Conservation (phyloP, 352 stramenopile species). For the Phytophthora sojae region DNA sequence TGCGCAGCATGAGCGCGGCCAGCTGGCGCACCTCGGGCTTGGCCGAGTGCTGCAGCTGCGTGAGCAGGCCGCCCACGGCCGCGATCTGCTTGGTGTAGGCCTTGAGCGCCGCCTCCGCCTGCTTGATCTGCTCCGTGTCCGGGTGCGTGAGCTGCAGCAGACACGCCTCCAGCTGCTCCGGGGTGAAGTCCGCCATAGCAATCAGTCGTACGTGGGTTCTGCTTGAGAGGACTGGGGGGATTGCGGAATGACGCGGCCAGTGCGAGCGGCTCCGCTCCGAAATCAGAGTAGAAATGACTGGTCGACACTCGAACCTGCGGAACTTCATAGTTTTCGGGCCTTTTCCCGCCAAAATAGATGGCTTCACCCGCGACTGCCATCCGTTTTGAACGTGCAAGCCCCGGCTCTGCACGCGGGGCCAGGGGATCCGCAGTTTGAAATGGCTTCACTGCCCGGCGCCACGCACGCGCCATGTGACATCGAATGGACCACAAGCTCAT, state of each 20-base stretch:
- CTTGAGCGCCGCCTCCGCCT: slow-evolving; percentile 94
- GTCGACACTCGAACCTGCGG: slow-evolving; percentile 32
- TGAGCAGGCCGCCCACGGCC: slow-evolving; percentile 89
- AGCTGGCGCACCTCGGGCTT: slow-evolving; percentile 92
- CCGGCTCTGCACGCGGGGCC: slow-evolving; percentile 10
- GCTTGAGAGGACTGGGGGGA: slow-evolving; percentile 15
- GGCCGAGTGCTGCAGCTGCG: slow-evolving; percentile 84
- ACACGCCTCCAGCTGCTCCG: slow-evolving; percentile 87
- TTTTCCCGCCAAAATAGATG: slow-evolving; percentile 38
- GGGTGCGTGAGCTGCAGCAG: slow-evolving; percentile 93
- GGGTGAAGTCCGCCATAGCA: slow-evolving; percentile 81
- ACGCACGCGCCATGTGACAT: slow-evolving; percentile 11
- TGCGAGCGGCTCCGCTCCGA: background rate
- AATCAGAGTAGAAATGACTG: slow-evolving; percentile 44
- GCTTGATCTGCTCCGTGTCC: slow-evolving; percentile 96
- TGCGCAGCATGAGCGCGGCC: slow-evolving; percentile 93
- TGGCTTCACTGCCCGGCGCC: slow-evolving; percentile 32
- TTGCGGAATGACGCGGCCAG: slow-evolving; percentile 34
- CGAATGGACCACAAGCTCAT: slow-evolving; percentile 1
- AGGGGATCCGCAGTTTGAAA: slow-evolving; percentile 21
- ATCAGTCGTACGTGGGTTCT: slow-evolving; percentile 2
- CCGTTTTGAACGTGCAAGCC: slow-evolving; percentile 15
- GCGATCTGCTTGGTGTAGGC: slow-evolving; percentile 92
- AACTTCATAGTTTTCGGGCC: slow-evolving; percentile 25
- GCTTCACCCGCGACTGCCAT: slow-evolving; percentile 15